Base-by-base conservation (phyloP, 2,329 filamentous ascomycete genomes). In the Colletotrichum lindemuthianum region DNA sequence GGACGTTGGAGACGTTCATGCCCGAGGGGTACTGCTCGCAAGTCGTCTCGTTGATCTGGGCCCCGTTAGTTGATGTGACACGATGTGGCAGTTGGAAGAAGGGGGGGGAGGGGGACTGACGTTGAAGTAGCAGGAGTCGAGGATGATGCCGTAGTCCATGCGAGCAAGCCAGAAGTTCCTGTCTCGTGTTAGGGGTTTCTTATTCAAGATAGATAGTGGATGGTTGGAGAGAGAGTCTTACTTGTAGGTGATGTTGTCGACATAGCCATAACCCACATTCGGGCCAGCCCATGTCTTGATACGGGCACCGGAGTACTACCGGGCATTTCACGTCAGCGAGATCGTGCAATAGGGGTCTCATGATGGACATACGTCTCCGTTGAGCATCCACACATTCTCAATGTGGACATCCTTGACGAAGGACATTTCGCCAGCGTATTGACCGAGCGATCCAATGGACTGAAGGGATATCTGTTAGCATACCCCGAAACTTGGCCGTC, bases 281-380 rank as follows among this genome's bases (percentile, higher is more conserved):
- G 79, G 75, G 0, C 87, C 86, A 0, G 86, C 87, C 86, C 87
- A 89, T 2, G 82, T 81, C 76, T 89, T 89, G 48, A 89, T 80
- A 5, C 86, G 81, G 1, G 86, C 86, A 2, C 85, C 85, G 43
- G 85, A 84, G 71, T 67, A 67, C 65, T 67, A 6, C 8, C 10
- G 5, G 6, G 24, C 24, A 24, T 2, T 7, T 13, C 53, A 44
- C 15, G 59, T n/a, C 7, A 11, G 2, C n/a, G 4, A 10, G 5
- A n/a, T 2, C 33, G 1, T 32, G 6, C 8, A 2, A 37, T 2
- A 7, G 33, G 32, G 8, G 8, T 6, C 3, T 3, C 7, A 4
- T 9, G 9, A 11, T 2, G 2, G 6, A 39, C 57, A 8, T 44
- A 67, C 65, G 36, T 84, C 72, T 9, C 75, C 74, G 47, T 80